Percentiles rank a stretch among this genome's conserved stretches.
These are phyloP conservation scores for Trichoderma afroharzianum DNA, from an alignment of 2,329 filamentous ascomycete species.

Conservation along the genomic window DNA sequence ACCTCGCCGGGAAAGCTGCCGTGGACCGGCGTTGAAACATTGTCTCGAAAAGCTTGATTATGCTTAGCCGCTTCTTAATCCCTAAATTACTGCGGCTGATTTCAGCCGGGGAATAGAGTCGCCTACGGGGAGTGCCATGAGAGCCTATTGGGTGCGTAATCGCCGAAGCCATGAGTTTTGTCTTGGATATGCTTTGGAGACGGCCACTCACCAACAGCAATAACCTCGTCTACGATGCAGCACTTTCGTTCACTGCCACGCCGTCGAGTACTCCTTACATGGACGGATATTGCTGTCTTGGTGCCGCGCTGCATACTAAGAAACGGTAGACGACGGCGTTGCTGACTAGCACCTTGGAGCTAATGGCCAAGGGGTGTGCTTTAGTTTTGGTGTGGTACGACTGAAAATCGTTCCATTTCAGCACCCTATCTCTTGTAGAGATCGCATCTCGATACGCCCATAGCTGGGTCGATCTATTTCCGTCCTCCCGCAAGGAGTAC, in stretches of 20 bases:
- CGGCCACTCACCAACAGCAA: neutral
- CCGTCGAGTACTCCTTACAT: neutral
- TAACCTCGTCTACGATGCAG: neutral
- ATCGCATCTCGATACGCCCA: slow-evolving; percentile 14
- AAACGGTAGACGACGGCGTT: neutral
- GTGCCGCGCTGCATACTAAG: neutral
- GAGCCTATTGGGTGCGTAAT: neutral
- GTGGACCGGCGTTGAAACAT: neutral
- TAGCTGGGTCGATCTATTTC: slow-evolving; percentile 9
- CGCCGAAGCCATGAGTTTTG: neutral
- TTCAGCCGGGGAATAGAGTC: neutral
- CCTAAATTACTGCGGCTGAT: neutral
- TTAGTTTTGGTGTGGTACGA: neutral
- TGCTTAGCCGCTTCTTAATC: neutral
- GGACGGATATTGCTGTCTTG: neutral
- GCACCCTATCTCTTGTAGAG: slow-evolving; percentile 7
- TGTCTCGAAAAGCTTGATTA: slow-evolving; percentile 1
- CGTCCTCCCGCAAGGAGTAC: neutral
- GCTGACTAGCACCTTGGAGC: neutral
- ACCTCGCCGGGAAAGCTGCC: slow-evolving; percentile 1
- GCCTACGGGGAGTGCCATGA: neutral
- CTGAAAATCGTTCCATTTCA: slow-evolving; percentile 3
- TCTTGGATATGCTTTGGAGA: neutral
- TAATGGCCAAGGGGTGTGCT: neutral
- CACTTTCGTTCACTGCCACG: neutral